Evolutionary conservation across 2,329 filamentous ascomycete genomes (phyloP).

Genomic region (Didymella segeticola): DNA sequence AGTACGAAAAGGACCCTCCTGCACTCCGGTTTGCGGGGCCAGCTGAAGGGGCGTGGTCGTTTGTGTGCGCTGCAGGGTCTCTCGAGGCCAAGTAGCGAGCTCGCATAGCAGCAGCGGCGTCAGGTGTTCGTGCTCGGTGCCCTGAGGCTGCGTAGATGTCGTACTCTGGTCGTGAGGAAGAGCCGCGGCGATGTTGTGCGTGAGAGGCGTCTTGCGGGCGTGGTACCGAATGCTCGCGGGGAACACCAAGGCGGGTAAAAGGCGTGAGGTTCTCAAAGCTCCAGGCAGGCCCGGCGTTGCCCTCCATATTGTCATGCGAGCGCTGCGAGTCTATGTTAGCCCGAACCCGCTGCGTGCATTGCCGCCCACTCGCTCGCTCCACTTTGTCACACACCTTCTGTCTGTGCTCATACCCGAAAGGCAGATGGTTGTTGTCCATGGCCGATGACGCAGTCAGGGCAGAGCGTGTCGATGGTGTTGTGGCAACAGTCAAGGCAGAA

Average conservation of each 20-base stretch:
- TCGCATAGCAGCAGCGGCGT: conserved; percentile 6
- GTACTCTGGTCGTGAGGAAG: conserved; percentile 5
- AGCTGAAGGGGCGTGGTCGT: conserved; percentile 4
- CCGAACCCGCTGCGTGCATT: conserved; percentile 20
- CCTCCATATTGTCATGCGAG: conserved; percentile 45
- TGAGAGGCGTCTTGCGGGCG: conserved; percentile 13
- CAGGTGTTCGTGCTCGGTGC: conserved; percentile 14
- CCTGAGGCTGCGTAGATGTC: conserved; percentile 2
- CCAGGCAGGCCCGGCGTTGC: conserved; percentile 39
- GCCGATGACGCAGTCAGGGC: conserved; percentile 20
- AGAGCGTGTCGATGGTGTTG: neutral
- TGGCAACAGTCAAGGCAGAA: neutral
- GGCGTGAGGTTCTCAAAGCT: conserved; percentile 16
- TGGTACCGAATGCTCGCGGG: conserved; percentile 10
- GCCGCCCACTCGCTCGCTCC: conserved; percentile 10
- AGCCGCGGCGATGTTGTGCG: conserved; percentile 7
- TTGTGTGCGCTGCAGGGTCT: conserved; percentile 4
- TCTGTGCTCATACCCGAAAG: conserved; percentile 42
- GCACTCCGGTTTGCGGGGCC: conserved; percentile 19
- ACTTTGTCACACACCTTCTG: conserved; percentile 41
- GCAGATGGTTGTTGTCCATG: conserved; percentile 39
- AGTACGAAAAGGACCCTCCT: conserved; percentile 30
- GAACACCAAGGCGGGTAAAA: conserved; percentile 15
- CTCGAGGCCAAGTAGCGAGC: neutral
- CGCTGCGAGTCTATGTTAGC: conserved; percentile 32